Evolutionary conservation across 169 alveolate genomes (phyloP), one percentile per base, ranked within the genome.

Genomic region (Miamiensis avidus): DNA sequence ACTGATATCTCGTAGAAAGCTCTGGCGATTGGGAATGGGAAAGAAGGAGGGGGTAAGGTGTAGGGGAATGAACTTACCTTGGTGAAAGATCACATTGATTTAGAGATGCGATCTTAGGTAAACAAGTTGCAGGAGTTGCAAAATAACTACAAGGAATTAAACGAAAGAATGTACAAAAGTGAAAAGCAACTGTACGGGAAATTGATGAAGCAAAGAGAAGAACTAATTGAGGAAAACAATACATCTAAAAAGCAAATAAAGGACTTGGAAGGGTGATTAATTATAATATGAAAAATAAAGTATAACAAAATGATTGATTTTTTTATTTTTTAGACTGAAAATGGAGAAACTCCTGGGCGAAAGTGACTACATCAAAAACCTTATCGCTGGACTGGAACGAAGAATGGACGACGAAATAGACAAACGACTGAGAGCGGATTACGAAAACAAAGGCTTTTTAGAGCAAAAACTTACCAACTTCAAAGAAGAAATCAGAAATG

Each of bases 401-500:
- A 81, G 87, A 29, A 75, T 86, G 1, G 87, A 83, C 28, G 87
- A 81, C 75, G 90, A 86, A 81, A 78, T 86, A 30, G 90, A 86
- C 64, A 86, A 82, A 33, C 74, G 90, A 64, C 34, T 86, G 31
- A 86, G 72, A 31, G 31, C 34, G 27, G 90, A 86, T 79, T 86
- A 81, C 32, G 90, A 86, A 34, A 73, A 74, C 34, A 86, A 84
- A n/a, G 49, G 75, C 25, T 29, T 31, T 26, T 86, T 86, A 33
- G 90, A 86, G 31, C 30, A 81, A 73, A 86, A 86, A 75, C 29
- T 86, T 33, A 64, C 64, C 64, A 65, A 69, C 15, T 86, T 86
- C 29, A 86, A 86, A 76, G 90, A 86, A n/a, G 90, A 86, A 76
- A 75, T 86, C 1, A 86, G 87, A 86, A 86, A 86, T 81, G 90